A percentile compares a stretch with the other conserved stretches of the same genome.
These are phyloP conservation scores for Ceratobasidium sp. DNA, from an alignment of 1,284 basidiomycete genomes.

Conservation along the genomic window DNA sequence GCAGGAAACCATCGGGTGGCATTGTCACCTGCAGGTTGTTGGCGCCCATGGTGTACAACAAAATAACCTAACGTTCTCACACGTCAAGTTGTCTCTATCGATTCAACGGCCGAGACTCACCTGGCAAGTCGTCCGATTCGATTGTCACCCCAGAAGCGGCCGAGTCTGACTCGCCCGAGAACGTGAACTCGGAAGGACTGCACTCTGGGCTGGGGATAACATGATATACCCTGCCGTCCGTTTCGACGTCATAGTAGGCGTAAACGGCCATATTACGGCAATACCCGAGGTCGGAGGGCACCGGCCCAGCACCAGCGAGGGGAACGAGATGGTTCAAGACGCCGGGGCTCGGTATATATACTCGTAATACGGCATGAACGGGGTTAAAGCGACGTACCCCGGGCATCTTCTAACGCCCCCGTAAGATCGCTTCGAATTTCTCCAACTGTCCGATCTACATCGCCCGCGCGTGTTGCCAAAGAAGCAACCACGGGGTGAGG, in stretches of 20 bases:
- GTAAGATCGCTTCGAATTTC: too few relatives aligned
- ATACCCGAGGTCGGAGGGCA: background rate
- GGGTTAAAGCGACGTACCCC: too few relatives aligned
- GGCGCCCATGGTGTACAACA: conserved; percentile 18
- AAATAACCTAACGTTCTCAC: conserved; percentile 6
- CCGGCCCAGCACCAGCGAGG: background rate
- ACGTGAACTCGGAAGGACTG: background rate
- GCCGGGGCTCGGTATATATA: too few relatives aligned
- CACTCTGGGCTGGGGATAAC: background rate
- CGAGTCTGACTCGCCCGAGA: background rate
- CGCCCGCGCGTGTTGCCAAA: too few relatives aligned
- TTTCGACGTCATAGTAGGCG: conserved; percentile 10
- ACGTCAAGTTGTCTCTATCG: background rate
- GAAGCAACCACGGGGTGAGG: too few relatives aligned
- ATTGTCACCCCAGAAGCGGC: background rate
- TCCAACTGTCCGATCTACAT: too few relatives aligned
- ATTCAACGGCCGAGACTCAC: background rate
- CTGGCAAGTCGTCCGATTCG: conserved; percentile 6
- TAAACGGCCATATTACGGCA: background rate
- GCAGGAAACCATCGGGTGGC: background rate
- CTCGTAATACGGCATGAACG: too few relatives aligned
- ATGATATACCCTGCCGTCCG: background rate
- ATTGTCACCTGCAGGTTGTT: conserved; percentile 24
- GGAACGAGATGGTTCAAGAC: background rate
- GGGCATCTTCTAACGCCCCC: too few relatives aligned